Evolutionary conservation across 441 rosid genomes (phyloP), one percentile per base, ranked within the genome.

Genomic region (Erodium trifolium): DNA sequence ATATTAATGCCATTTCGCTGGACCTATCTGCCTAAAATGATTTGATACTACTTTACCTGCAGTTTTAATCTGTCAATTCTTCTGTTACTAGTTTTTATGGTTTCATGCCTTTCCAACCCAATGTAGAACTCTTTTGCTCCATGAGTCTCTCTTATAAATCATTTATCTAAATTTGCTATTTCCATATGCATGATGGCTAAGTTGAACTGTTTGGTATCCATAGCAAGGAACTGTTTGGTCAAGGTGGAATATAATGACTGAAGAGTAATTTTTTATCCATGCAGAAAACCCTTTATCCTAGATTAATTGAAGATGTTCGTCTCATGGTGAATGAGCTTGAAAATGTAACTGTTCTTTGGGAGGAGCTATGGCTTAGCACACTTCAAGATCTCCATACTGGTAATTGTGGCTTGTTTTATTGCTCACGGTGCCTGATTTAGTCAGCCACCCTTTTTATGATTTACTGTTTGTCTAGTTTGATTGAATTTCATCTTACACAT

Each of bases 381-480:
- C 97, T 94, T 79, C 97, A 94, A 79, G 99, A 92, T 78, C 92
- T 94, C 82, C 97, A 92, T 75, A 85, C 92, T 83, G 99, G 99
- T 94, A 82, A 74, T 55, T 45, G 59, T 72, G 64, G 74, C 71
- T 64, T 68, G 66, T 71, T 76, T 34, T 72, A 67, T 66, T 74
- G 64, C 71, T 74, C 67, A 68, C 63, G 41, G 62, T 57, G 63
- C 70, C 68, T 27, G 51, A 66, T 65, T 76, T 62, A 67, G 45
- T 76, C 43, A 66, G 57, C 70, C 29, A 2, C 64, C 49, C 65
- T 35, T 60, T 43, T 45, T 34, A 45, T 23, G 71, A 60, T 64
- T 78, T 72, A 53, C 45, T 68, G 18, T 43, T 35, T 14, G 3
- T 35, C 72, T 18, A 19, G 19, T 34, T 6, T 35, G 49, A 59